Evolutionary conservation across 2,329 filamentous ascomycete genomes (phyloP).

Genomic region (Claviceps fusiformis): DNA sequence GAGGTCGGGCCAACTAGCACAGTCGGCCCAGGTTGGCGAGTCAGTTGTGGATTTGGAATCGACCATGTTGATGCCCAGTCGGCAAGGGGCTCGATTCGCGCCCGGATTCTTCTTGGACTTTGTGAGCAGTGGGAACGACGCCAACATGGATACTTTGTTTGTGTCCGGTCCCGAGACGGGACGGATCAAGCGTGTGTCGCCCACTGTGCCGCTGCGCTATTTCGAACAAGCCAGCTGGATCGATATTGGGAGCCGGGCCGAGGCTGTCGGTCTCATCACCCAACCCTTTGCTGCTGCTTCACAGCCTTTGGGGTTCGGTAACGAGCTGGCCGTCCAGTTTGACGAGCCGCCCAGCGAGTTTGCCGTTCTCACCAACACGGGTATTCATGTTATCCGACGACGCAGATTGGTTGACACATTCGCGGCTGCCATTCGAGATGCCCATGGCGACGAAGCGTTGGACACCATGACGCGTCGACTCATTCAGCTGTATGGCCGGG

Average conservation of each 20-base stretch:
- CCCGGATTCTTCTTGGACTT: conserved; percentile 90
- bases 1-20: conserved; percentile 15
- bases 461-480: conserved; percentile 75
- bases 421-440: conserved; percentile 62
- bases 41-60: conserved; percentile 33
- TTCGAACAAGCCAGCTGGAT: conserved; percentile 74
- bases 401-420: conserved; percentile 85
- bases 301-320: conserved; percentile 71
- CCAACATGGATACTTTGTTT: conserved; percentile 58
- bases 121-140: conserved; percentile 48
- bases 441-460: conserved; percentile 63
- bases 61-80: conserved; percentile 33
- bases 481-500: conserved; percentile 71
- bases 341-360: conserved; percentile 72
- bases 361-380: conserved; percentile 81
- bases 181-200: conserved; percentile 52
- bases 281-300: conserved; percentile 55
- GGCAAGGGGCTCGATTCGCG: conserved; percentile 50
- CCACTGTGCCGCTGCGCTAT: conserved; percentile 43
- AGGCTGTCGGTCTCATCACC: conserved; percentile 68
- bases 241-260: conserved; percentile 55
- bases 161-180: conserved; percentile 79
- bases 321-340: conserved; percentile 93
- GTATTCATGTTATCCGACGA: conserved; percentile 74
- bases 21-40: conserved; percentile 18